Evolutionary conservation across 495 filamentous ascomycete species (phyloP), one percentile per base, ranked within the genome.

Genomic region (Penicillium paxilli): DNA sequence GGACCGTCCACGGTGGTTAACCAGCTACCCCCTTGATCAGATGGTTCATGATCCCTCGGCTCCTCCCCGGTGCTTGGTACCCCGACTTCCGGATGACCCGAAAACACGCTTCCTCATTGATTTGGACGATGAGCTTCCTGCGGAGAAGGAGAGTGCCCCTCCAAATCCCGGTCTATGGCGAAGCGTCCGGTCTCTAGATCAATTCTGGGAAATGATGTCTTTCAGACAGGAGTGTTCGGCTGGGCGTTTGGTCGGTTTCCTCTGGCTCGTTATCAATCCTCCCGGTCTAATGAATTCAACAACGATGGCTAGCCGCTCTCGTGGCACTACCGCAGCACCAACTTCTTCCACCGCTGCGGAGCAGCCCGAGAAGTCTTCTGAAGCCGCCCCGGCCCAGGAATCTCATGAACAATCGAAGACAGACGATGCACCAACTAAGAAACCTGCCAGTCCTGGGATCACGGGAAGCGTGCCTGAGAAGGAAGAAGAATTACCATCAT

Each of bases 151-250:
- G 5, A 57, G 66, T 17, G 62, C 71, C 17, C 74, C 75, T 30
- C 61, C 72, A 47, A 59, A 52, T 32, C 42, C 79, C 12, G 90
- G 88, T 0, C 74, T 82, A 46, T 99, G 94, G 94, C 87, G 82
- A 59, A 91, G 86, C 58, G 86, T 96, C 16, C 83, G 75, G 58
- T 87, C 86, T 0, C 68, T 98, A 25, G 91, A 92, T 25, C 86
- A 93, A 58, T 99, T 99, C 69, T 99, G 94, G 94, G 94, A 99
- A 51, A 87, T 94, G 83, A 98, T 99, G 94, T 87, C 91, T 12
- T 97, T 90, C 64, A 79, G 94, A 24, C 94, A 98, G 66, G 94
- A 99, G 68, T 99, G 94, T 64, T 93, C 92, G 21, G 87, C 90
- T 12, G 94, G 94, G 3, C 77, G 91, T 19, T 68, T 96, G 49